phyloP scores from a whole-genome alignment of 768 basidiomycete species.

The Mrakia frigida region DNA sequence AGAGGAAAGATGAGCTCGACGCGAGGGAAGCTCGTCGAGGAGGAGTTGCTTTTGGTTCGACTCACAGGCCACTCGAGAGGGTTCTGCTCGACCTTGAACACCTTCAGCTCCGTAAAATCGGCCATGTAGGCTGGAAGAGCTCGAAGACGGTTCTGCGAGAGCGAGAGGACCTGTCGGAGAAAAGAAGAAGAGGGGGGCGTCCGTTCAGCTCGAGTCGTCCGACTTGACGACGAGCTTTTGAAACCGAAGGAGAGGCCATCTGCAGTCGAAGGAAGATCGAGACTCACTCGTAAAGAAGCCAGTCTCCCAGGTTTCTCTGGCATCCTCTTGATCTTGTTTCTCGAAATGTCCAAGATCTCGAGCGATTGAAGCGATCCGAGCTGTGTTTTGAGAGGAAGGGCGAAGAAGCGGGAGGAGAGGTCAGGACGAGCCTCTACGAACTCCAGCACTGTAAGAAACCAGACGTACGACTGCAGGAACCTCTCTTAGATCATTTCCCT shows the following conservation, averaged over 20 bases:
- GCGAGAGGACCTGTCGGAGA: constrained; percentile 66
- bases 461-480: constrained; percentile 80
- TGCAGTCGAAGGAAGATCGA: too few species aligned
- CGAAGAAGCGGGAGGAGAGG: background rate
- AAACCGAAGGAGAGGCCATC: background rate
- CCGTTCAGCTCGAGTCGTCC: background rate
- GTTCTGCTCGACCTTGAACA: constrained; percentile 83
- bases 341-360: constrained; percentile 89
- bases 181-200: background rate
- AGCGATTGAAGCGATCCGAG: constrained; percentile 62
- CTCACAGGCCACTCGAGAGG: constrained; percentile 81
- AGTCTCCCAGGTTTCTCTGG: constrained; percentile 72
- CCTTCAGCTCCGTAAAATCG: constrained; percentile 64
- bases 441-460: constrained; percentile 23
- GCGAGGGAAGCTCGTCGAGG: background rate
- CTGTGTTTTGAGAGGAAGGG: background rate
- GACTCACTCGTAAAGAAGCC: constrained; percentile 57
- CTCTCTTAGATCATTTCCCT: constrained; percentile 63
- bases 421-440: background rate
- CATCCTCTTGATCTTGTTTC: constrained; percentile 77
- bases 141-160: constrained; percentile 77
- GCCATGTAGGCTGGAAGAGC: constrained; percentile 72
- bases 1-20: background rate
- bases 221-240: background rate
- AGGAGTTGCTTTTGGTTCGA: background rate